Evolutionary conservation across 2,329 filamentous ascomycete genomes (phyloP), one percentile per base, ranked within the genome.

Genomic region (Ceratocystis smalleyi): DNA sequence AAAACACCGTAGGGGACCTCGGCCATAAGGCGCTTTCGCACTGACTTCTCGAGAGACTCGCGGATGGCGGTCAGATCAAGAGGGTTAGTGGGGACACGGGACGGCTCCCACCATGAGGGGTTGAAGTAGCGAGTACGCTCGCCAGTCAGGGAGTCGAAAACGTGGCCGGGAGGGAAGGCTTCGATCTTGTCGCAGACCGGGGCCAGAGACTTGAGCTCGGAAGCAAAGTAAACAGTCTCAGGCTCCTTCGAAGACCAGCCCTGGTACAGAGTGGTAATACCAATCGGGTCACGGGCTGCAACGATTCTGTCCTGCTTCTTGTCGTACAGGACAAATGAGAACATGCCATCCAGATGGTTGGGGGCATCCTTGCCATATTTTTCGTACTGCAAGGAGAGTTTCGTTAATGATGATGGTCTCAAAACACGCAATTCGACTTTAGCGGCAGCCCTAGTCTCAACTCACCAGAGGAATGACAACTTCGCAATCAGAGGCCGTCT

Each of bases 261-360:
- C 76, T 96, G 89, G 79, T 99, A 99, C 75, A 99, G 91, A 68
- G 90, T 96, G 69, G 91, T 97, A 75, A 99, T 86, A 71, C 94
- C 94, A 71, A 99, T 96, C 43, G 94, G 94, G 75, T 99, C 94
- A 73, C 94, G 86, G 64, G 94, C 94, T 66, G 94, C 94, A 72
- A 99, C 85, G 68, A 91, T 88, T 69, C 94, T 87, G 79, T 99
- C 88, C 75, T 91, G 85, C 70, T 84, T 86, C 83, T 95, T 96
- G 79, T 99, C 94, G 77, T 96, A 96, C 63, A 99, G 83, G 65
- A 99, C 91, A 78, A 95, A 99, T 17, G 92, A 96, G 83, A 99
- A 99, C 94, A 99, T 99, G 79, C 94, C 94, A 75, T 99, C 94
- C 70, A 99, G 85, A 76, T 90, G 81, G 77, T 92, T 94, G 68